Conservation (phyloP, 78 protist species). For the Dictyostelium firmibasis region DNA sequence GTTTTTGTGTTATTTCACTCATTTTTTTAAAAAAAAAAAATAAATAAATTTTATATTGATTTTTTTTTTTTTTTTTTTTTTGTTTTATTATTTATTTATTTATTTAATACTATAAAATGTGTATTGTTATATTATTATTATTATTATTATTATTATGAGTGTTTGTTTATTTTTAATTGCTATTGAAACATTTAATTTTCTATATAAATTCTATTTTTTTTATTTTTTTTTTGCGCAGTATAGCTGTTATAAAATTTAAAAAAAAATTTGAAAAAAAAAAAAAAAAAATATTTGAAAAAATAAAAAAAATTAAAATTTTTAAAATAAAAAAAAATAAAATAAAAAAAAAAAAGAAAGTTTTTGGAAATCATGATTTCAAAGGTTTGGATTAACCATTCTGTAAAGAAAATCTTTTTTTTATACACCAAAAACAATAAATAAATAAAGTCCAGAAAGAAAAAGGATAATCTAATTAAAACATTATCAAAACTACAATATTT, state of each 20-base stretch:
- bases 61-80: background rate
- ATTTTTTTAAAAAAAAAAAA: too few relatives aligned
- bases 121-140: background rate
- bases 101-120: too few relatives aligned
- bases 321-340: background rate
- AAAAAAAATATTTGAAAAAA: background rate
- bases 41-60: background rate
- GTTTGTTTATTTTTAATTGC: too few relatives aligned
- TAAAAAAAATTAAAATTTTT: background rate
- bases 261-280: background rate
- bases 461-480: background rate
- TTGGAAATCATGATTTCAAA: background rate
- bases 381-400: background rate
- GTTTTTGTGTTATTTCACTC: conserved; percentile 4
- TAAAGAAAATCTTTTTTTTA: background rate
- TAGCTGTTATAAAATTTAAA: background rate
- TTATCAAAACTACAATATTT: background rate
- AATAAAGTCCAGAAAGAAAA: background rate
- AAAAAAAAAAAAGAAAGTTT: background rate
- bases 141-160: background rate
- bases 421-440: background rate
- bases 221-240: background rate
- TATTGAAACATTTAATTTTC: background rate
- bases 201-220: background rate
- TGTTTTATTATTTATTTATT: background rate